Evolutionary conservation across 805 yeast species (phyloP), one percentile per base, ranked within the genome.

Genomic region (Yarrowia sp.): DNA sequence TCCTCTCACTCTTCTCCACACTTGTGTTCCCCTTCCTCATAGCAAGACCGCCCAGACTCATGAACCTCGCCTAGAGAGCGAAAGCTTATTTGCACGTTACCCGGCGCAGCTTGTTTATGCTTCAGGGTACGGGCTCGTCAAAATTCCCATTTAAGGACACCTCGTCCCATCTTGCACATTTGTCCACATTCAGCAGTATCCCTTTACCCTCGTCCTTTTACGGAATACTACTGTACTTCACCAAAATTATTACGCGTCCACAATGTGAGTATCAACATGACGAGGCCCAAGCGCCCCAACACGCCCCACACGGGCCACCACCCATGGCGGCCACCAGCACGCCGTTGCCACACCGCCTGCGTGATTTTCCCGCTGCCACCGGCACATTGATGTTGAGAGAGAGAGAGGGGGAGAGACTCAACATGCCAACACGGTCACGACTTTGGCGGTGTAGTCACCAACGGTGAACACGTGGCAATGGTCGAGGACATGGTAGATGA

Each of bases 181-280:
- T 58, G 49, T 42, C 64, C 64, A 58, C 64, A 58, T 58, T 58
- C 64, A 58, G 64, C 64, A 58, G 64, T 58, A 42, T 58, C 64
- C 64, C 64, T 58, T 58, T 43, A 43, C 64, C 64, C 64, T 58
- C 64, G 50, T 58, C 64, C 64, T 58, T 58, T 58, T 58, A 58
- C 50, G 64, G 64, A 58, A 58, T 43, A 58, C 50, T 58, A 58
- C 64, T 42, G 64, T 42, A 58, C 61, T 55, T 55, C 61, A 55
- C 61, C 44, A 55, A 55, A 55, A 55, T 55, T 55, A 55, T 55
- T 55, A 58, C 64, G 64, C 64, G 64, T 43, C 64, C 61, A 39
- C 61, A 55, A 58, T 58, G 64, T 58, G 64, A 58, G 64, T 58
- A 58, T 33, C 50, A 43, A 55, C 61, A 39, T 24, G 46, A 52